Evolutionary conservation across 139 green algal genomes (phyloP).

Genomic region (Tetraselmis striata): DNA sequence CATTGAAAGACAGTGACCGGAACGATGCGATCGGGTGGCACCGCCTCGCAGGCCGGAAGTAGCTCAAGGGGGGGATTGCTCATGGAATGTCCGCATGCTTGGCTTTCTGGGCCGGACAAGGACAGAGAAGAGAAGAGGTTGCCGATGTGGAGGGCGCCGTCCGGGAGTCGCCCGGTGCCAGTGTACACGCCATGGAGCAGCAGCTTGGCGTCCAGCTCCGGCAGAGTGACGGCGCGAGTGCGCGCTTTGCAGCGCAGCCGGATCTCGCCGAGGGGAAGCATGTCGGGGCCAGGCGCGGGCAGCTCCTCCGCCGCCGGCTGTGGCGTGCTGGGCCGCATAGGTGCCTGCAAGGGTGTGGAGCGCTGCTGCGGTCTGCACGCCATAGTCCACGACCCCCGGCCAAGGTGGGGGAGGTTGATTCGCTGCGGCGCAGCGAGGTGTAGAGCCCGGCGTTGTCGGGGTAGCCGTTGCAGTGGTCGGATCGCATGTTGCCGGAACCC

Average conservation of each 20-base stretch:
- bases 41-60: background rate
- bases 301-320: background rate
- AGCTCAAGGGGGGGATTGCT: background rate
- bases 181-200: background rate
- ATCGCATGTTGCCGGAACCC: constrained; percentile 24
- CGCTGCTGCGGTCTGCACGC: too few relatives aligned
- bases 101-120: too few relatives aligned
- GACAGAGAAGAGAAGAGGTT: background rate
- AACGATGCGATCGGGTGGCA: background rate
- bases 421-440: background rate
- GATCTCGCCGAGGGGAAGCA: background rate
- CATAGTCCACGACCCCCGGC: too few relatives aligned
- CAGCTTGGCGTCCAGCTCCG: background rate
- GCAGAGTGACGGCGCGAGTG: background rate
- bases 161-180: background rate
- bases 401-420: too few relatives aligned
- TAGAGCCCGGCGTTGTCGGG: background rate
- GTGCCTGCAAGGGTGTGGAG: too few relatives aligned
- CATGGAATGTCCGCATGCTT: background rate
- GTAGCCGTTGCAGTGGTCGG: constrained; percentile 41
- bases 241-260: background rate
- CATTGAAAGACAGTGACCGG: background rate
- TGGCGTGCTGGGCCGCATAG: too few relatives aligned
- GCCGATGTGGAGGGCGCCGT: background rate
- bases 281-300: background rate